Evolutionary conservation across 2,329 filamentous ascomycete genomes (phyloP).

Genomic region (Ascochyta fabae): DNA sequence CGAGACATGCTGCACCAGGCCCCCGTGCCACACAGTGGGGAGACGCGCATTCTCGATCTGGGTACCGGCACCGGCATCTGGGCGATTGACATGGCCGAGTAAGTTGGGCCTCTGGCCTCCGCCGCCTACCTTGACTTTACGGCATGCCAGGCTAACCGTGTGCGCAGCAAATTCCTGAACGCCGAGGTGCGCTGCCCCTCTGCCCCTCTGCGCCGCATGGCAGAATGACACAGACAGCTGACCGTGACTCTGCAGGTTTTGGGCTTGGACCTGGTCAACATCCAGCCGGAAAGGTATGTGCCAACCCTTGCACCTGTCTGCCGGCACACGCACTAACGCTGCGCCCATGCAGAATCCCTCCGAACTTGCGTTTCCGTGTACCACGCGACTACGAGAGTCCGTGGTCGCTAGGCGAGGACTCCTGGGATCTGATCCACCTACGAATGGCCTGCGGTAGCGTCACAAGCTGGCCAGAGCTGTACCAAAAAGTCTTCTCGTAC

Average conservation of each 20-base stretch:
- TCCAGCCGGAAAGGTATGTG: slow-evolving; percentile 63
- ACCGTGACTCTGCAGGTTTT: slow-evolving; percentile 53
- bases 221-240: slow-evolving; percentile 30
- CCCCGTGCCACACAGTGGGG: slow-evolving; percentile 50
- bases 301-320: slow-evolving; percentile 46
- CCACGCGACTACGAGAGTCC: slow-evolving; percentile 79
- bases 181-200: slow-evolving; percentile 54
- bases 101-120: slow-evolving; percentile 46
- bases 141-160: slow-evolving; percentile 36
- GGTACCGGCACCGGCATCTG: slow-evolving; percentile 92
- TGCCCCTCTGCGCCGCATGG: slow-evolving; percentile 11
- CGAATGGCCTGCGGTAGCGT: slow-evolving; percentile 81
- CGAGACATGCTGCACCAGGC: slow-evolving; percentile 56
- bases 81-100: slow-evolving; percentile 86
- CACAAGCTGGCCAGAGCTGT: slow-evolving; percentile 75
- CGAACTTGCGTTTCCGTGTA: slow-evolving; percentile 69
- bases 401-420: slow-evolving; percentile 71
- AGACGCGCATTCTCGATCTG: slow-evolving; percentile 65
- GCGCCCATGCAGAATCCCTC: slow-evolving; percentile 66
- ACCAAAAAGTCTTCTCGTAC: slow-evolving; percentile 71
- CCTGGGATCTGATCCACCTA: slow-evolving; percentile 84
- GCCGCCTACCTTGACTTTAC: slow-evolving; percentile 12
- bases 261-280: slow-evolving; percentile 67
- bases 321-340: slow-evolving; percentile 40
- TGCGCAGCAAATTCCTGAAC: slow-evolving; percentile 59